Conservation (phyloP, 495 filamentous ascomycete genomes). For the Tuber calosporum region DNA sequence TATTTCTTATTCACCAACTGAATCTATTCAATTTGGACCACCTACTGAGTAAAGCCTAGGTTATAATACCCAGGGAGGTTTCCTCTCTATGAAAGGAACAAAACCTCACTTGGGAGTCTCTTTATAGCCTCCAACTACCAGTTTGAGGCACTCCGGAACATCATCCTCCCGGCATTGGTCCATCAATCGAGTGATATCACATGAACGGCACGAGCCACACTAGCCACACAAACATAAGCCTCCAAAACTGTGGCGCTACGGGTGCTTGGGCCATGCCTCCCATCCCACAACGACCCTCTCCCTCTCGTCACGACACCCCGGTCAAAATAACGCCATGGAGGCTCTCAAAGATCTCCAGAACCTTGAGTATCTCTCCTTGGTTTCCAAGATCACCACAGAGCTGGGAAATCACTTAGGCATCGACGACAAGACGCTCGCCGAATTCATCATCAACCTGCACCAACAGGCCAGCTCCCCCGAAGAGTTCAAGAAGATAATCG, state of each 20-base stretch:
- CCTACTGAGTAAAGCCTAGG: too few relatives aligned
- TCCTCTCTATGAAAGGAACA: too few relatives aligned
- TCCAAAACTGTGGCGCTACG: not conserved
- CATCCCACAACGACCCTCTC: not conserved
- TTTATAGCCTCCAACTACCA: too few relatives aligned
- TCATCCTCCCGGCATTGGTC: too few relatives aligned
- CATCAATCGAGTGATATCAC: not conserved
- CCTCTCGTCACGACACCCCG: not conserved
- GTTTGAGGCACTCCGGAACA: too few relatives aligned
- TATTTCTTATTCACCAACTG: not conserved
- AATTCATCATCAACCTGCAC: conserved; percentile 89
- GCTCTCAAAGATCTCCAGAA: conserved; percentile 83
- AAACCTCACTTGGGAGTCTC: too few relatives aligned
- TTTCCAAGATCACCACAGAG: conserved; percentile 90
- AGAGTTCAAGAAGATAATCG: conserved; percentile 63
- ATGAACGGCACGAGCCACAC: not conserved
- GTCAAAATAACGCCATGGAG: conserved; percentile 19
- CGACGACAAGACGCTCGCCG: conserved; percentile 86
- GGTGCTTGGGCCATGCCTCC: not conserved
- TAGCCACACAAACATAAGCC: not conserved
- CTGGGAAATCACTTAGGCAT: conserved; percentile 89
- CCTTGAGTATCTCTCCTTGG: conserved; percentile 85
- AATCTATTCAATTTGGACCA: too few relatives aligned
- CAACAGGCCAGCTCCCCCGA: conserved; percentile 62
- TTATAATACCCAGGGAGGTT: too few relatives aligned